These are phyloP conservation scores for Claviceps digitariae DNA, from an alignment of 2,329 filamentous ascomycete species.

Conservation along the genomic window DNA sequence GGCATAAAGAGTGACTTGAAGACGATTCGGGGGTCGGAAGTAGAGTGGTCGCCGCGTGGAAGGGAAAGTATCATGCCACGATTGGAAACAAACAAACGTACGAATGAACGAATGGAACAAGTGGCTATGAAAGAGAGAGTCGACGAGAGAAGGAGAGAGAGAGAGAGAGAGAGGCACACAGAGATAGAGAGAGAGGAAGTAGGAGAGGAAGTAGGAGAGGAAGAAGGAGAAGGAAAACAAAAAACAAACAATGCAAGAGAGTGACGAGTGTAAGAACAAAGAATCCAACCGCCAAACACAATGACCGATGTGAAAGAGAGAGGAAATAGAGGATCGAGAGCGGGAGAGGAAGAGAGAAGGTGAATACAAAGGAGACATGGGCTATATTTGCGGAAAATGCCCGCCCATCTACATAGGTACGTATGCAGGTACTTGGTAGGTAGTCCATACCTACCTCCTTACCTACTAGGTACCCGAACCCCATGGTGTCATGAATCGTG, in stretches of 20 bases:
- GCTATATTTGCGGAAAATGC: neutral
- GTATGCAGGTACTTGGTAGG: no score
- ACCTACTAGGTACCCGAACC: neutral
- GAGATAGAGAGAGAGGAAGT: neutral
- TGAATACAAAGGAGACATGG: neutral
- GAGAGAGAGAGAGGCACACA: neutral
- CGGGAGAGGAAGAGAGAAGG: neutral
- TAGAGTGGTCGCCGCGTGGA: neutral
- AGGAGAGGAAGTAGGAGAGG: constrained; percentile 1
- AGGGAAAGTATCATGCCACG: neutral
- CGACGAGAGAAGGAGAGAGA: neutral
- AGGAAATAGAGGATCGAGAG: neutral
- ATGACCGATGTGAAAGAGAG: neutral
- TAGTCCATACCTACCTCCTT: no score
- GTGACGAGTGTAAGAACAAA: neutral
- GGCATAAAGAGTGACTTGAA: constrained; percentile 16
- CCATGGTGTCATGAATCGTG: neutral
- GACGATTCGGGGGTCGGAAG: neutral
- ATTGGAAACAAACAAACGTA: constrained; percentile 2
- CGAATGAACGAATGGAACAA: neutral
- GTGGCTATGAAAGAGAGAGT: neutral
- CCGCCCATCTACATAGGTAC: neutral
- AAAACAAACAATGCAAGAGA: neutral
- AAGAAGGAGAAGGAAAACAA: neutral
- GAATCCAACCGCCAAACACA: neutral